Evolutionary conservation across 805 yeast genomes (phyloP), one percentile per base, ranked within the genome.

Genomic region (Yarrowia sp.): DNA sequence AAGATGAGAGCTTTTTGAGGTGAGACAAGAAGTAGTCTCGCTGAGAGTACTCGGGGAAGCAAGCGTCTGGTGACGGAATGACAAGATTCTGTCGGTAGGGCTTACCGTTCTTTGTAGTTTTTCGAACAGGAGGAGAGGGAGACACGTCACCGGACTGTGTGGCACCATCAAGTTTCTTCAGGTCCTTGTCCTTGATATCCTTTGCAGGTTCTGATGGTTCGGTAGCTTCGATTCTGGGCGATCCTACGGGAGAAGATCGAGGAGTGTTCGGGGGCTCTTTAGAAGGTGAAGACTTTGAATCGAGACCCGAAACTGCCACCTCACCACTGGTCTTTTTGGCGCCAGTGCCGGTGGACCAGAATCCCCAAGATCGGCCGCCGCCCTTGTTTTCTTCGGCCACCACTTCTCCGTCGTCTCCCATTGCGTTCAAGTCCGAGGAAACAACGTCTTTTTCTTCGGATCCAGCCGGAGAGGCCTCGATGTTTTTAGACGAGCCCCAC

Each of bases 351-450:
- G 65, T 36, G 1, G 74, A 67, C 77, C 77, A 75, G 63, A 75
- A 74, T 3, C 73, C 77, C 77, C 77, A 75, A 3, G 74, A 66
- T n/a, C 69, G 49, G 26, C 68, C 67, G 1, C 54, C 68, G 2
- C 52, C 40, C 19, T 24, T 30, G 30, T 35, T 54, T 17, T 54
- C 61, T 22, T 38, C 61, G 38, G 46, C 46, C 24, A 54, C 61
- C 24, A 54, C 61, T 19, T 54, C 61, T n/a, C 61, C 61, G 7
- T 38, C 44, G 10, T 32, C 59, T 3, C 46, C 61, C 11, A 51
- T 41, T 16, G 30, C 54, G 28, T n/a, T 32, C 7, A 48, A 10
- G 12, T 48, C 54, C 26, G 38, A 32, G 54, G 38, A 7, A 19
- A 48, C 38, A 3, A 48, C 38, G 4, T 54, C 46, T 14, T 54